A percentile compares a stretch with the other conserved stretches of the same genome.
These are phyloP conservation scores for Fusarium longipes DNA, from an alignment of 2,329 filamentous ascomycete genomes.

Conservation along the genomic window DNA sequence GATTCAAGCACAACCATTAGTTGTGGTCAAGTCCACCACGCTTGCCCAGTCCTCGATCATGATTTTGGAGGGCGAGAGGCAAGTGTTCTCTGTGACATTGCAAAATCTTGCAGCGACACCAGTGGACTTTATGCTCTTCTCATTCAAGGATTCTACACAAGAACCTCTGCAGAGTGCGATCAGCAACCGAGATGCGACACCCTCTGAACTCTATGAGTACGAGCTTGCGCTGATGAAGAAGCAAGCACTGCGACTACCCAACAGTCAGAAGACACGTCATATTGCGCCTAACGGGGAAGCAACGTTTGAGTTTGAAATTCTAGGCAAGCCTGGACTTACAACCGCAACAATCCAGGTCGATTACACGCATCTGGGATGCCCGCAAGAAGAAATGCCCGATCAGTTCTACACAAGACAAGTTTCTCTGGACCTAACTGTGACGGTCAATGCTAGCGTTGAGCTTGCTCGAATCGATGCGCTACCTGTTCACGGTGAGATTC, in stretches of 20 bases:
- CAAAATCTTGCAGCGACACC: slow-evolving; percentile 81
- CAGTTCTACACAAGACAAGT: slow-evolving; percentile 88
- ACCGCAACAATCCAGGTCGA: slow-evolving; percentile 84
- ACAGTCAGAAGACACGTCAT: slow-evolving; percentile 63
- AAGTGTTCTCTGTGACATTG: slow-evolving; percentile 80
- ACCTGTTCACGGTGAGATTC: slow-evolving; percentile 76
- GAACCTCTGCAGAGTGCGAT: slow-evolving; percentile 79
- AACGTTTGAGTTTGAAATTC: slow-evolving; percentile 83
- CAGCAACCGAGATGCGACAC: slow-evolving; percentile 78
- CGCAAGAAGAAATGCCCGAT: slow-evolving; percentile 73
- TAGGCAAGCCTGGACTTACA: slow-evolving; percentile 87
- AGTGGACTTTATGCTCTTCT: slow-evolving; percentile 86
- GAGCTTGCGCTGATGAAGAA: slow-evolving; percentile 82
- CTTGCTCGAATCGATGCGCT: slow-evolving; percentile 82
- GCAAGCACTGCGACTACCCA: slow-evolving; percentile 72
- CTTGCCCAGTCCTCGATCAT: slow-evolving; percentile 88
- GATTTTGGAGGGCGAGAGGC: slow-evolving; percentile 90
- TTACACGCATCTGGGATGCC: slow-evolving; percentile 82
- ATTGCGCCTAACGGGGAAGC: slow-evolving; percentile 76
- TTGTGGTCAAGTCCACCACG: slow-evolving; percentile 80
- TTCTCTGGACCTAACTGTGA: slow-evolving; percentile 82
- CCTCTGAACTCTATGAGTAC: slow-evolving; percentile 85
- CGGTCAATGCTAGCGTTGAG: slow-evolving; percentile 92
- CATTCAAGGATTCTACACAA: slow-evolving; percentile 90
- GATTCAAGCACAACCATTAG: slow-evolving; percentile 80